Percentiles rank a stretch among this genome's conserved stretches.
phyloP scores from a whole-genome alignment of 768 basidiomycete species.

The Tylopilus felleus region DNA sequence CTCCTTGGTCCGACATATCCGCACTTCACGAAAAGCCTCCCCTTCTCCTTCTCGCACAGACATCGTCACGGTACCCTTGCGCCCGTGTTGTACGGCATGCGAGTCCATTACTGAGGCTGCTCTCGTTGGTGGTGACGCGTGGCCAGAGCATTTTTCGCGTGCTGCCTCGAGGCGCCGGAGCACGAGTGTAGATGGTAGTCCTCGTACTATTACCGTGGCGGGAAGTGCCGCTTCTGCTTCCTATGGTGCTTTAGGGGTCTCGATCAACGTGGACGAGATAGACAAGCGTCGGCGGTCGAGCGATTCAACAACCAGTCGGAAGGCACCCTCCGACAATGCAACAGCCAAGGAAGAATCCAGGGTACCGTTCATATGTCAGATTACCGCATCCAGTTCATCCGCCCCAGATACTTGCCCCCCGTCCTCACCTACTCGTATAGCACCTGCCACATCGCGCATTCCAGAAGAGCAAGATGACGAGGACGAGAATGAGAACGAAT shows the following conservation, averaged over 20 bases:
- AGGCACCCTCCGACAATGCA: neutral
- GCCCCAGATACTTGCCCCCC: neutral
- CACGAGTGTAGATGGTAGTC: conserved; percentile 35
- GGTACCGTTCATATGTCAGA: neutral
- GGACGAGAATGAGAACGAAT: conserved; percentile 49
- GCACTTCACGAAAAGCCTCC: conserved; percentile 20
- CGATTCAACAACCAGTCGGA: conserved; percentile 24
- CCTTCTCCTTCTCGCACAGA: conserved; percentile 38
- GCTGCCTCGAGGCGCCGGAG: conserved; percentile 60
- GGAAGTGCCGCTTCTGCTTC: conserved; percentile 32
- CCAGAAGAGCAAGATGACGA: conserved; percentile 43
- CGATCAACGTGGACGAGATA: conserved; percentile 61
- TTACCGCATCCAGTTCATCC: neutral
- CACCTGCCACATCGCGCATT: conserved; percentile 23
- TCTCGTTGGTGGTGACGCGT: conserved; percentile 50
- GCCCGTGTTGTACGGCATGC: conserved; percentile 69
- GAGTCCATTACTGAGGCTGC: conserved; percentile 55
- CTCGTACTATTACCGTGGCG: conserved; percentile 26
- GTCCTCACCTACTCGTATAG: conserved; percentile 12
- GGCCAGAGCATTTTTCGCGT: conserved; percentile 61
- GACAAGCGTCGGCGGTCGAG: conserved; percentile 52
- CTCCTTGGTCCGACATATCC: conserved; percentile 11
- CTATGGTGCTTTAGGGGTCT: conserved; percentile 22
- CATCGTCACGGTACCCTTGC: conserved; percentile 58
- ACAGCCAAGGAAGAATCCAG: neutral